These are phyloP conservation scores for Nasturtium officinale DNA, from an alignment of 345 rosid genomes.

Conservation along the genomic window DNA sequence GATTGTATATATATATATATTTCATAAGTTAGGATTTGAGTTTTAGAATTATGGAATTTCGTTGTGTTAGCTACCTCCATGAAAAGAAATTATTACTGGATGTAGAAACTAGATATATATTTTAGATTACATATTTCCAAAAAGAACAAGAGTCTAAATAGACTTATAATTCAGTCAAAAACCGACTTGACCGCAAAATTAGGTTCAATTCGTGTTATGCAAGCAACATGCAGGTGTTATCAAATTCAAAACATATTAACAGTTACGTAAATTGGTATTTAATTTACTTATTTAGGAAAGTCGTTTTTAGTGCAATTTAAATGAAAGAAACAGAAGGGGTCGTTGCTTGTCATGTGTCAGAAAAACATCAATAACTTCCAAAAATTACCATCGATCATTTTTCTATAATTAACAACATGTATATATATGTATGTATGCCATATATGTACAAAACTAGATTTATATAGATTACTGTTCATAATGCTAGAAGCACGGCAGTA, in stretches of 20 bases:
- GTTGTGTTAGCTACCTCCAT: background rate
- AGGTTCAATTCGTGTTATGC: background rate
- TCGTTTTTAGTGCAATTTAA: background rate
- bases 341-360: conserved; percentile 30
- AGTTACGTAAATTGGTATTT: background rate
- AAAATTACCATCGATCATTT: conserved; percentile 17
- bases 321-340: conserved; percentile 23
- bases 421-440: background rate
- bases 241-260: background rate
- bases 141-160: background rate
- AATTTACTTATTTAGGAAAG: background rate
- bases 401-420: background rate
- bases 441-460: background rate
- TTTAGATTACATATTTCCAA: background rate
- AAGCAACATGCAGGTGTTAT: background rate
- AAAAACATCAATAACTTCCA: conserved; percentile 26
- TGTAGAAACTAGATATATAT: background rate
- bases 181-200: background rate
- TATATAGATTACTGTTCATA: conserved; percentile 15
- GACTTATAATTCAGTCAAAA: background rate
- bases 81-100: background rate
- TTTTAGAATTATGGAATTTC: background rate
- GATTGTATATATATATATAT: background rate
- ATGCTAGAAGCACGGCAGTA: conserved; percentile 32
- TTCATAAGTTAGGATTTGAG: conserved; percentile 19